Percentiles rank a stretch among this genome's conserved stretches.
These are phyloP conservation scores for Cadophora gregata DNA, from an alignment of 2,329 filamentous ascomycete genomes.

Conservation along the genomic window DNA sequence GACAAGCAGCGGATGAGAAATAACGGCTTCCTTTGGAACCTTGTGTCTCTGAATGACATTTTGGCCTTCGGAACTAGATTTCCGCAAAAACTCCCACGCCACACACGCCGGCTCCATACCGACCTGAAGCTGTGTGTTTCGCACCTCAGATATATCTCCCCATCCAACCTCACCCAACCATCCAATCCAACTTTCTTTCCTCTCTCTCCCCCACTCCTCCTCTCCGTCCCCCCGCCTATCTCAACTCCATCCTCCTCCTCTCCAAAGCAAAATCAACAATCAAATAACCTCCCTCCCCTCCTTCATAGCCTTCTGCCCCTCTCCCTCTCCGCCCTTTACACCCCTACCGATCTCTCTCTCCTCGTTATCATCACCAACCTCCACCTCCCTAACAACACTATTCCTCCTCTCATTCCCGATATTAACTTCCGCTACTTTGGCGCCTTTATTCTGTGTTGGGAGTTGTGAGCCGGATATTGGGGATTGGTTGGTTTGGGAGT, in stretches of 20 bases:
- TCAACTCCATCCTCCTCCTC: not conserved
- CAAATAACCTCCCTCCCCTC: conserved; percentile 10
- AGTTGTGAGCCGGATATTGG: not conserved
- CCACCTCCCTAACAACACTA: not conserved
- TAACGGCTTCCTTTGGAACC: no score
- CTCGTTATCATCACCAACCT: not conserved
- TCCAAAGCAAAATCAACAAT: not conserved
- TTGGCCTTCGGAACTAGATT: no score
- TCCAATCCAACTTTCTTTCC: not conserved
- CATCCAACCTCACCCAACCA: not conserved
- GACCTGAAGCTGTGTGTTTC: no score
- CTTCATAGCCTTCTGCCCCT: conserved; percentile 16
- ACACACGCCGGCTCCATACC: no score
- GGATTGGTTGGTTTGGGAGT: not conserved
- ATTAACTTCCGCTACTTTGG: not conserved
- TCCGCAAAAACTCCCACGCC: no score
- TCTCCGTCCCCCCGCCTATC: not conserved
- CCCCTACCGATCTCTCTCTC: not conserved
- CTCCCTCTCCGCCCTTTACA: not conserved
- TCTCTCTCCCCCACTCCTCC: not conserved
- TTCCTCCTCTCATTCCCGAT: conserved; percentile 4
- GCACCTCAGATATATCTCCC: no score
- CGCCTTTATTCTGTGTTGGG: not conserved
- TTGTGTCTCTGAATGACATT: no score
- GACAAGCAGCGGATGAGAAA: no score